phyloP scores from a whole-genome alignment of 257 asterid genomes.

The Penstemon barbatus region DNA sequence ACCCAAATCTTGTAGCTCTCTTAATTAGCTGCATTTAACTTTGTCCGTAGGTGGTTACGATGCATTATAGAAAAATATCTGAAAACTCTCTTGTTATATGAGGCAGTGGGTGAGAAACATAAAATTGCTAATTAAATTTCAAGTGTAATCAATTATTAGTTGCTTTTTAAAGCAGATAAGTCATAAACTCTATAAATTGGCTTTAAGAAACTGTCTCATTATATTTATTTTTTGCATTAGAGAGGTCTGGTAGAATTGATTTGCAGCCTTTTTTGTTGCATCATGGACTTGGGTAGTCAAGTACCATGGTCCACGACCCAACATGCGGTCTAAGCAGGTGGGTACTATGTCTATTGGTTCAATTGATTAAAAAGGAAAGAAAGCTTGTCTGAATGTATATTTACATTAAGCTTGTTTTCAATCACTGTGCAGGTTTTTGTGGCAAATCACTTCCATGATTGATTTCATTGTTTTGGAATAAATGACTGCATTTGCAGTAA shows the following conservation, averaged over 20 bases:
- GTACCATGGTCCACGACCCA: constrained; percentile 98
- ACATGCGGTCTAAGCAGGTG: constrained; percentile 97
- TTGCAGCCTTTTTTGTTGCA: constrained; percentile 96
- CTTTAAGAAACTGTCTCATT: constrained; percentile 23
- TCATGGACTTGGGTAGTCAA: constrained; percentile 99
- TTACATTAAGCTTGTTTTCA: constrained; percentile 1
- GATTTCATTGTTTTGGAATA: constrained; percentile 94
- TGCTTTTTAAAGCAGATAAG: constrained; percentile 13
- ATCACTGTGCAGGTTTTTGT: constrained; percentile 76
- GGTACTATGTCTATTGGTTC: constrained; percentile 22
- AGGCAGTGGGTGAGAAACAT: too few species aligned
- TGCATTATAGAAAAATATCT: too few species aligned
- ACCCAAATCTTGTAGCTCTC: too few species aligned
- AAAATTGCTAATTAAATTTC: too few species aligned
- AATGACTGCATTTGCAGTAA: constrained; percentile 99
- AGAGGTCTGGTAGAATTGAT: constrained; percentile 93
- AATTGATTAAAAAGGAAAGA: too few species aligned
- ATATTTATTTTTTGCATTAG: constrained; percentile 42
- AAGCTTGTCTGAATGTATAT: too few species aligned
- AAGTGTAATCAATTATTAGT: constrained; percentile 15
- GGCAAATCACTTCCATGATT: constrained; percentile 97
- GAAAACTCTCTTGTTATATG: too few species aligned
- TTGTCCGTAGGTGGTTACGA: too few species aligned
- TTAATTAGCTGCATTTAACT: too few species aligned
- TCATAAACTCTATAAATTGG: neutral